Conservation (phyloP, 2,329 filamentous ascomycete species). For the Monilinia vaccinii-corymbosi region DNA sequence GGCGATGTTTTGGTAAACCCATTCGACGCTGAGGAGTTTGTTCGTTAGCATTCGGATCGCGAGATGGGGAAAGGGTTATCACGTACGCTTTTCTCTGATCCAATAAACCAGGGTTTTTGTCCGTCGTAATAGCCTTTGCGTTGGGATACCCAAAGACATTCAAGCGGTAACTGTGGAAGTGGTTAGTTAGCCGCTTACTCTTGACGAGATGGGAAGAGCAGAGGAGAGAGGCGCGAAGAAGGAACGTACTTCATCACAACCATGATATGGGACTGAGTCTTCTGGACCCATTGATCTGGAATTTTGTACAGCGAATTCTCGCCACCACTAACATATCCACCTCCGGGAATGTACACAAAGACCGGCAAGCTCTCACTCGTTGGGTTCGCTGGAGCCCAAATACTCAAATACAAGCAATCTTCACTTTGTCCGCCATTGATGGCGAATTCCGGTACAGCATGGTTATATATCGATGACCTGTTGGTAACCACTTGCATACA, state of each 20-base stretch:
- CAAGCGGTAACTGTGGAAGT: slow-evolving; percentile 23
- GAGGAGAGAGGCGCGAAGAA: not conserved
- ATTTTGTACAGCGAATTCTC: not conserved
- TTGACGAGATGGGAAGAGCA: too few relatives aligned
- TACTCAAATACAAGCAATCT: slow-evolving; percentile 32
- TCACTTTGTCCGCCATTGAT: slow-evolving; percentile 17
- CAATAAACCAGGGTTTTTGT: slow-evolving; percentile 38
- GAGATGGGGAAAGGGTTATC: slow-evolving; percentile 15
- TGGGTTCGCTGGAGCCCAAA: slow-evolving; percentile 28
- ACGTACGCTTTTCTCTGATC: slow-evolving; percentile 55
- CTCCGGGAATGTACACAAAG: slow-evolving; percentile 37
- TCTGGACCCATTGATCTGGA: not conserved
- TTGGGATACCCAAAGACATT: slow-evolving; percentile 28
- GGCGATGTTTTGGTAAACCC: slow-evolving; percentile 40
- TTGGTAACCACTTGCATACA: slow-evolving; percentile 15
- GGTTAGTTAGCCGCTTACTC: not conserved
- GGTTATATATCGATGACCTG: slow-evolving; percentile 11
- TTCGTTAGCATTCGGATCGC: slow-evolving; percentile 40
- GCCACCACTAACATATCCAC: slow-evolving; percentile 29
- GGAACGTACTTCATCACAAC: slow-evolving; percentile 1
- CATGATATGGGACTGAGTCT: not conserved
- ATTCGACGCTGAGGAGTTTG: slow-evolving; percentile 33
- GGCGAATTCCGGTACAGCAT: not conserved
- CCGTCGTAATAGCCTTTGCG: slow-evolving; percentile 15
- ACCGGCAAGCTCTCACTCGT: slow-evolving; percentile 30